Conservation (phyloP, 495 filamentous ascomycete genomes). For the Melanomma pulvis-pyrius region DNA sequence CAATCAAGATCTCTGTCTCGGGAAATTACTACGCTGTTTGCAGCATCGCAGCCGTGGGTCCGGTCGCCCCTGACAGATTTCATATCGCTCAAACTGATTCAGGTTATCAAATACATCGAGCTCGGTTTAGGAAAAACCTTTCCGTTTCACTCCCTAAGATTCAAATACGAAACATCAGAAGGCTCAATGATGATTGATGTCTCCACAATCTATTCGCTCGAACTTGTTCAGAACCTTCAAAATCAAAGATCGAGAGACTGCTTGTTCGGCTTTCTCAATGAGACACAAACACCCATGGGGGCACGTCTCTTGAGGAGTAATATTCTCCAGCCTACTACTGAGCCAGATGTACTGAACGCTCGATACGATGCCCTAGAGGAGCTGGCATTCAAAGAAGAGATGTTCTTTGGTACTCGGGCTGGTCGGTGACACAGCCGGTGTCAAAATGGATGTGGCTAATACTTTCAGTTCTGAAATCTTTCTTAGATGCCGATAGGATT, state of each 20-base stretch:
- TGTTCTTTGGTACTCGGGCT: slow-evolving; percentile 78
- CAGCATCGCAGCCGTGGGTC: slow-evolving; percentile 80
- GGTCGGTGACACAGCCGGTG: slow-evolving; percentile 43
- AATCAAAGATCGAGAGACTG: slow-evolving; percentile 73
- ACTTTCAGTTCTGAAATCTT: slow-evolving; percentile 65
- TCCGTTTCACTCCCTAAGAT: slow-evolving; percentile 73
- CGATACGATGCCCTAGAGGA: slow-evolving; percentile 87
- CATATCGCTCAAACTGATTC: not conserved
- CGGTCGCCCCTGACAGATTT: not conserved
- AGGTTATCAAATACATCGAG: slow-evolving; percentile 85
- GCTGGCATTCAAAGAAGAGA: slow-evolving; percentile 78
- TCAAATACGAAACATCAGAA: slow-evolving; percentile 86
- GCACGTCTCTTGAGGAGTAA: slow-evolving; percentile 76
- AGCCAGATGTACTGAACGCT: slow-evolving; percentile 59
- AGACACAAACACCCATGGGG: slow-evolving; percentile 87
- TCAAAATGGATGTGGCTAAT: not conserved
- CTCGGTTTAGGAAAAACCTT: slow-evolving; percentile 66
- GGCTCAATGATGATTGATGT: slow-evolving; percentile 94
- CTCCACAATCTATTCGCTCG: slow-evolving; percentile 78
- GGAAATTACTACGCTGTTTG: slow-evolving; percentile 90
- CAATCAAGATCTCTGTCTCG: slow-evolving; percentile 74
- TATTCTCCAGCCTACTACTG: slow-evolving; percentile 87
- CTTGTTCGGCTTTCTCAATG: slow-evolving; percentile 81
- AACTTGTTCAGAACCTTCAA: slow-evolving; percentile 86
- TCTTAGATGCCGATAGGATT: slow-evolving; percentile 71